Conservation (phyloP, 108 stramenopile genomes). For the Fistulifera pelliculosa region DNA sequence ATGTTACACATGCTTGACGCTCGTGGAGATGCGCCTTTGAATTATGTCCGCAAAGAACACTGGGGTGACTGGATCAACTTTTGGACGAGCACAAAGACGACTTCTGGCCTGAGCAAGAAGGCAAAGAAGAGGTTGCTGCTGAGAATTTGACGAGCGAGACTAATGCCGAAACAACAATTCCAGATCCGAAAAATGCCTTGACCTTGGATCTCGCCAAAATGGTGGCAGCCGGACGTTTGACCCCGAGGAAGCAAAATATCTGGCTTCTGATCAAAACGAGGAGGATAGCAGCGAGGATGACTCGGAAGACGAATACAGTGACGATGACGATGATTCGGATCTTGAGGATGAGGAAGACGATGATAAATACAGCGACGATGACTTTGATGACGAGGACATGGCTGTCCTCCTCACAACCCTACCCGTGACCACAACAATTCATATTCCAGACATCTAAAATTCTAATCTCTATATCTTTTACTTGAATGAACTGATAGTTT, state of each 20-base stretch:
- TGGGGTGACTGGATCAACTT: conserved; percentile 52
- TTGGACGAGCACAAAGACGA: conserved; percentile 31
- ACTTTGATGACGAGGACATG: background rate
- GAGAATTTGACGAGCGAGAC: background rate
- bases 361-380: background rate
- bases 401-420: no score
- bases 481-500: no score
- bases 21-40: conserved; percentile 46
- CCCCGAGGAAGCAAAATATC: conserved; percentile 19
- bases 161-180: conserved; percentile 4
- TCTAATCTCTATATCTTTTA: no score
- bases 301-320: background rate
- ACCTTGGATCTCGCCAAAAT: conserved; percentile 21
- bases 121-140: conserved; percentile 2
- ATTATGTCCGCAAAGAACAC: conserved; percentile 46
- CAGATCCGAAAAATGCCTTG: conserved; percentile 27
- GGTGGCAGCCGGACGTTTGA: conserved; percentile 25
- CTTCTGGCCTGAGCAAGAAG: conserved; percentile 33
- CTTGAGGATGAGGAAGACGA: conserved; percentile 1
- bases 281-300: conserved; percentile 1
- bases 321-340: background rate
- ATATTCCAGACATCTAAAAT: no score
- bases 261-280: background rate
- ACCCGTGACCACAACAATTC: no score
- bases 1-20: conserved; percentile 44